phyloP scores from a whole-genome alignment of 164 flowering plant species.

The Platanus orientalis region DNA sequence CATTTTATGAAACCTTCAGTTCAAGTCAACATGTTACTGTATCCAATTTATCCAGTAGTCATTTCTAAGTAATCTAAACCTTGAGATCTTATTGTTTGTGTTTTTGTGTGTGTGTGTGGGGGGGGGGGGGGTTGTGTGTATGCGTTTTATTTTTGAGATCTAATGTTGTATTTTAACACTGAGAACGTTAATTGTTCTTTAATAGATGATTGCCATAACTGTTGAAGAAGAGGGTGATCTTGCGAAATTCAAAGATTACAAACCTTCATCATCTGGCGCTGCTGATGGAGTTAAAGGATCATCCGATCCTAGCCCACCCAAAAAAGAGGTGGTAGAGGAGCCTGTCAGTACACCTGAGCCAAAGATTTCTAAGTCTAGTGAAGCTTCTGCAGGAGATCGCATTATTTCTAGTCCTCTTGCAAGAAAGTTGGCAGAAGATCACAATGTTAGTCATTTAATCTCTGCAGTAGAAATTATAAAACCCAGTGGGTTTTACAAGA shows the following conservation, averaged over 20 bases:
- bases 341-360: slow-evolving; percentile 49
- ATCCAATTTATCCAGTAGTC: too few species aligned
- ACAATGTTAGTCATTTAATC: slow-evolving; percentile 43
- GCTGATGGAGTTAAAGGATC: slow-evolving; percentile 37
- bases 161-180: background rate
- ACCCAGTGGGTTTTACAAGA: too few species aligned
- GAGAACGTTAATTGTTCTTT: background rate
- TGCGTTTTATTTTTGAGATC: too few species aligned
- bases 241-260: slow-evolving; percentile 70
- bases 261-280: slow-evolving; percentile 43
- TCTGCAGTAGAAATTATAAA: background rate
- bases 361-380: slow-evolving; percentile 38
- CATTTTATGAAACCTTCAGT: too few species aligned
- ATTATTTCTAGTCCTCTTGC: slow-evolving; percentile 91
- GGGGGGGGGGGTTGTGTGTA: too few species aligned
- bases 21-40: too few species aligned
- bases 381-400: slow-evolving; percentile 51
- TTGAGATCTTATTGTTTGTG: too few species aligned
- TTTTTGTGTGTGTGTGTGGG: too few species aligned
- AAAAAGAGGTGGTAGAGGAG: slow-evolving; percentile 43
- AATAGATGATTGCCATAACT: slow-evolving; percentile 83
- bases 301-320: slow-evolving; percentile 51
- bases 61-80: too few species aligned
- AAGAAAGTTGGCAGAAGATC: slow-evolving; percentile 80
- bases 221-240: slow-evolving; percentile 94